Base-by-base conservation (phyloP, 768 basidiomycete species). In the Phylloporus sp. region DNA sequence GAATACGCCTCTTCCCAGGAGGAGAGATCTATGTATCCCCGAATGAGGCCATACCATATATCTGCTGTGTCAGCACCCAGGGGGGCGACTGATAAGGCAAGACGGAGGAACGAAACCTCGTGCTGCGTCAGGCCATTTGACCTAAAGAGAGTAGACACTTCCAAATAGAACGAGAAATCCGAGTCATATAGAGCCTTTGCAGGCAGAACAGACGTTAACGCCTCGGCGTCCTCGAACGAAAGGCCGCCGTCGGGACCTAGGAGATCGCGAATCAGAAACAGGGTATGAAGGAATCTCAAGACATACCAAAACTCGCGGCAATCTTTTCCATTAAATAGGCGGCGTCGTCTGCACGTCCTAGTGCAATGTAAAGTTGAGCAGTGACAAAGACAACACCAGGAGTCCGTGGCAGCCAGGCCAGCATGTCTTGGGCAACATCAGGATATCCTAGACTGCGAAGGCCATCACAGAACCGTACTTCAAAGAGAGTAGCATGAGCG, bases 1-100 rank as follows among this genome's bases (percentile, higher is more conserved):
- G 84, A 77, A 69, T 97, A 97, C 2, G 97, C 95, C 59, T 92
- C 86, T 60, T 95, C 91, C 70, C 86, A 97, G 55, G 79, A 72
- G 6, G 80, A 82, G 36, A 91, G 72, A 43, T 88, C 85, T 18
- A 81, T 82, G 47, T 85, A 80, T 26, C 88, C 88, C 62, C 84
- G 80, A 68, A 88, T 89, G 18, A 94, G 74, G 51, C 75, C 85
- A 54, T 76, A 78, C 93, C 94, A 95, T 22, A 97, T 68, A n/a
- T 83, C 76, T 41, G 80, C 74, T 10, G 80, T 82, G 56, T 86
- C 80, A 16, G 69, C 68, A 18, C 73, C 77, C 27, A 69, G 58
- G 18, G 79, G 75, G 6, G 82, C 82, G 45, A 79, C 78, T n/a
- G 86, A 85, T 53, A 97, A 76, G 10, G 95, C 91, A 29, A 91